Evolutionary conservation across 352 stramenopile species (phyloP).

Genomic region (Aphanomyces invadans): DNA sequence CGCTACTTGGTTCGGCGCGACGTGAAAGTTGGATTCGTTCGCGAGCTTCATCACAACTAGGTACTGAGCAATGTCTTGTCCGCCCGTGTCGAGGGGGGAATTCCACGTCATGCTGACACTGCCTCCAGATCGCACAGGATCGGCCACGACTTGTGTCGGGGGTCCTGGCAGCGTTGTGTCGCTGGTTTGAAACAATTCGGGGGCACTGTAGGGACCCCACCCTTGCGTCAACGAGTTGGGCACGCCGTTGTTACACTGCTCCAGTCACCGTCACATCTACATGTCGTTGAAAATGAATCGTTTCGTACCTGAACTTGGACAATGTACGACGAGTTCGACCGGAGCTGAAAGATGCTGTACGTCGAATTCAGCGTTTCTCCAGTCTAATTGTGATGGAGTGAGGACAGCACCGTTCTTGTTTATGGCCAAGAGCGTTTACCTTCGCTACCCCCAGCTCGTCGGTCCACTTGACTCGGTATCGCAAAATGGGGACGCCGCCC

Average conservation of each 20-base stretch:
- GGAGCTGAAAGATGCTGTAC: constrained; percentile 29
- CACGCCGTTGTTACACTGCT: constrained; percentile 28
- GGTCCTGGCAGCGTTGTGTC: constrained; percentile 33
- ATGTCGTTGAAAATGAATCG: not conserved
- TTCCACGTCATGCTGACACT: constrained; percentile 47
- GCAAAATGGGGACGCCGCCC: constrained; percentile 43
- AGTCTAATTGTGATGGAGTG: constrained; percentile 13
- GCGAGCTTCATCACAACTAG: constrained; percentile 32
- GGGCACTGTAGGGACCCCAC: constrained; percentile 37
- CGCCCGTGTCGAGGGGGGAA: constrained; percentile 40
- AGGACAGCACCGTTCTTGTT: too few species aligned
- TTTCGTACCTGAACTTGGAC: constrained; percentile 45
- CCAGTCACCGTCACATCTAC: not conserved
- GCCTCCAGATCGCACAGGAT: constrained; percentile 34
- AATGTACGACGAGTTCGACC: constrained; percentile 32
- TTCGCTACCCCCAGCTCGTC: constrained; percentile 8
- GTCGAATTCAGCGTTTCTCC: constrained; percentile 23
- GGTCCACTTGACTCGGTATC: constrained; percentile 46
- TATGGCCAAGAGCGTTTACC: too few species aligned
- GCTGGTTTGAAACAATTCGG: constrained; percentile 33
- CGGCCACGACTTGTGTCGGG: constrained; percentile 23
- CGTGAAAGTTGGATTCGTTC: constrained; percentile 28
- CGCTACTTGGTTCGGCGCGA: constrained; percentile 22
- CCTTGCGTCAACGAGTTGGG: constrained; percentile 32
- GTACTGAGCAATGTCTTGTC: constrained; percentile 34